Percentiles rank a stretch among this genome's conserved stretches.
These are phyloP conservation scores for Fraxinus quadrangulata DNA, from an alignment of 257 asterid genomes.

Conservation along the genomic window DNA sequence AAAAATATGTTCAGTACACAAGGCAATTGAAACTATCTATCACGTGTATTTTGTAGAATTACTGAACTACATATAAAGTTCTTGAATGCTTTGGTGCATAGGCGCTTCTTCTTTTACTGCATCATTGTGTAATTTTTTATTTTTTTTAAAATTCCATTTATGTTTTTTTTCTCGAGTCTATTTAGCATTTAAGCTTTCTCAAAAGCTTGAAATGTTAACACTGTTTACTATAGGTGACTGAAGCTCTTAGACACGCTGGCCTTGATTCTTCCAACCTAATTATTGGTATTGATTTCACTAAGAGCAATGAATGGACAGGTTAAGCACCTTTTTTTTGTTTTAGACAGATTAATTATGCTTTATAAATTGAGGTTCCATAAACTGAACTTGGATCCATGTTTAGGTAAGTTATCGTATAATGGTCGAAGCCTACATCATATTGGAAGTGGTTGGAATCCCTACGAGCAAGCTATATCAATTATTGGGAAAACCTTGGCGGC, in stretches of 20 bases:
- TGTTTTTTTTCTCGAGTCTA: conserved; percentile 2
- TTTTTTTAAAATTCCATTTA: neutral
- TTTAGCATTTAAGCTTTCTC: neutral
- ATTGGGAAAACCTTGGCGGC: conserved; percentile 88
- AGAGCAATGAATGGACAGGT: conserved; percentile 99
- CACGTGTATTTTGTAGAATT: neutral
- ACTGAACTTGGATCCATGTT: conserved; percentile 33
- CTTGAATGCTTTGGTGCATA: neutral
- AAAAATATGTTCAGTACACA: neutral
- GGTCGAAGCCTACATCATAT: conserved; percentile 77
- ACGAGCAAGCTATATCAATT: conserved; percentile 87
- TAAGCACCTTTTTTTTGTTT: neutral
- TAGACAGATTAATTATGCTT: neutral
- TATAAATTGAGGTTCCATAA: conserved; percentile 16
- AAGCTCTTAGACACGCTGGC: conserved; percentile 87
- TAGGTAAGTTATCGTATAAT: conserved; percentile 73
- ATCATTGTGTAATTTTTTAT: neutral
- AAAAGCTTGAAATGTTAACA: conserved; percentile 10
- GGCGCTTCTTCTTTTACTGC: neutral
- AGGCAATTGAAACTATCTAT: neutral
- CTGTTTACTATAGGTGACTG: conserved; percentile 63
- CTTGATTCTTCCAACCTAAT: conserved; percentile 94
- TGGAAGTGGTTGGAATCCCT: conserved; percentile 71
- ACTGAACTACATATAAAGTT: neutral
- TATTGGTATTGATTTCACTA: conserved; percentile 91